These are phyloP conservation scores for Pseudogymnoascus sp. DNA, from an alignment of 2,329 filamentous ascomycete species.

Conservation along the genomic window DNA sequence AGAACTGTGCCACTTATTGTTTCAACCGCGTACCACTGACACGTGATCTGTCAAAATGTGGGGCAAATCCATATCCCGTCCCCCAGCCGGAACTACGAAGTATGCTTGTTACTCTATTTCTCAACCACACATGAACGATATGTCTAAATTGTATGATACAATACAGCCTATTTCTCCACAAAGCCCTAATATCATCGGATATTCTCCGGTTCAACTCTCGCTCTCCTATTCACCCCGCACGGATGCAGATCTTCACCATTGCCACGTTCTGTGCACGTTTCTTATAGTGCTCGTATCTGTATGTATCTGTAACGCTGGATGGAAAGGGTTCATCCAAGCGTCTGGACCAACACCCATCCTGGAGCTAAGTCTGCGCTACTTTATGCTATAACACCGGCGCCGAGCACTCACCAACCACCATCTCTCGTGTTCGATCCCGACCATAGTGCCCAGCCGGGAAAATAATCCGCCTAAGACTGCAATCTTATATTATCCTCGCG, in stretches of 20 bases:
- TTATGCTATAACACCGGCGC: background rate
- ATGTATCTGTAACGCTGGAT: background rate
- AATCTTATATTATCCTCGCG: background rate
- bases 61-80: background rate
- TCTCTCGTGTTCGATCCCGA: background rate
- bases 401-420: background rate
- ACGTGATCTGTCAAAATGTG: background rate
- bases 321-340: background rate
- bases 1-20: too few relatives aligned
- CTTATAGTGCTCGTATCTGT: background rate
- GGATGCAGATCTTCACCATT: background rate
- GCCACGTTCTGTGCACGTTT: background rate
- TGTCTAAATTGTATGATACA: background rate
- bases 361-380: background rate
- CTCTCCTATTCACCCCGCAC: background rate
- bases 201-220: background rate
- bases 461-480: background rate
- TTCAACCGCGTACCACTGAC: too few relatives aligned
- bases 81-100: background rate
- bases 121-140: background rate
- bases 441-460: background rate
- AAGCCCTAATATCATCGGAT: background rate
- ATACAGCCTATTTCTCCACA: background rate
- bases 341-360: background rate
- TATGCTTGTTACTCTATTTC: slow-evolving; percentile 4